Conservation (phyloP, 441 rosid genomes). For the Jatropha multifida region DNA sequence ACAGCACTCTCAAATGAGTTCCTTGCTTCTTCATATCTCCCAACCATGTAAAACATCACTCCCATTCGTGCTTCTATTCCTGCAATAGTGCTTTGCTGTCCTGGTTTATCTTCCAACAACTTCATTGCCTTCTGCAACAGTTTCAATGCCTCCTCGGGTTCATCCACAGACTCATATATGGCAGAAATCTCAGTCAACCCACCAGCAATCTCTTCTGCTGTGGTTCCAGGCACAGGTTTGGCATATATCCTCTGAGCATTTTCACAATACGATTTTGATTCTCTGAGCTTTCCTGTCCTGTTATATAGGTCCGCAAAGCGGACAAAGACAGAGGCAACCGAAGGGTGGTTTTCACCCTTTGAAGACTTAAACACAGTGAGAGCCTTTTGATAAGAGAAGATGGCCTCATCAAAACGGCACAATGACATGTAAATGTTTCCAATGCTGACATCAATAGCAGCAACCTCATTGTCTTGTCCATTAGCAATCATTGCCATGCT, state of each 20-base stretch:
- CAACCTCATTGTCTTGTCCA: constrained; percentile 90
- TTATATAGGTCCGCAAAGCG: constrained; percentile 95
- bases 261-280: constrained; percentile 92
- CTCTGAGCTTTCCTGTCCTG: constrained; percentile 90
- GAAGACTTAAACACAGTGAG: constrained; percentile 93
- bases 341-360: constrained; percentile 94
- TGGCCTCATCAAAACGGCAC: constrained; percentile 93
- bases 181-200: constrained; percentile 93
- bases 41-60: constrained; percentile 87
- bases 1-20: constrained; percentile 76
- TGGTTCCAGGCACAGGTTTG: constrained; percentile 93
- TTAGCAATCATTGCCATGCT: constrained; percentile 98
- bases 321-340: constrained; percentile 86
- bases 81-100: constrained; percentile 92
- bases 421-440: constrained; percentile 88
- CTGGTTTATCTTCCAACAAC: constrained; percentile 89
- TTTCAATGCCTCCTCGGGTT: constrained; percentile 96
- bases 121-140: constrained; percentile 88
- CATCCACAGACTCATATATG: constrained; percentile 87
- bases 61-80: constrained; percentile 98
- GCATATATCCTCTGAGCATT: constrained; percentile 88
- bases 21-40: constrained; percentile 88
- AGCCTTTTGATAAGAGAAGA: constrained; percentile 97
- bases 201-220: constrained; percentile 89
- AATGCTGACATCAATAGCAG: constrained; percentile 91